A percentile compares a stretch with the other conserved stretches of the same genome.
These are phyloP conservation scores for Dactylis glomerata DNA, from an alignment of 176 grass and related monocot species.

Conservation along the genomic window DNA sequence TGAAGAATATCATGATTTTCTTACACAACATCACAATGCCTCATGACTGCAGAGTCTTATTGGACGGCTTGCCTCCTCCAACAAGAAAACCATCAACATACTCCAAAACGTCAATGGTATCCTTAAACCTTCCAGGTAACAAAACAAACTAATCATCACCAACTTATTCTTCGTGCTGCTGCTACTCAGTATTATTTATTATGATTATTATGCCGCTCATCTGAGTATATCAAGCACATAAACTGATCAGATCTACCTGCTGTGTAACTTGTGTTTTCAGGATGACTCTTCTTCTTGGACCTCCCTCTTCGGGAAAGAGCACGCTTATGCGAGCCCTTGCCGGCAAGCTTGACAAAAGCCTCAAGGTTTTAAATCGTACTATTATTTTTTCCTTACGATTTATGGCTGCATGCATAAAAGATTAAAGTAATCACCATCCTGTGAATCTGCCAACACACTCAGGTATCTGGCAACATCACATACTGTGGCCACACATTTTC, in stretches of 20 bases:
- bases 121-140: conserved; percentile 74
- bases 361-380: conserved; percentile 47
- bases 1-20: neutral
- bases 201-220: neutral
- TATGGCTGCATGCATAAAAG: neutral
- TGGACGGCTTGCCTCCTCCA: conserved; percentile 53
- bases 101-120: conserved; percentile 63
- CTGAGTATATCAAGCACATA: no score
- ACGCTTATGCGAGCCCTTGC: conserved; percentile 75
- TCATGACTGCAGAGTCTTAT: conserved; percentile 46
- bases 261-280: conserved; percentile 37
- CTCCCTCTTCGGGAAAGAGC: conserved; percentile 88
- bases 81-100: conserved; percentile 66
- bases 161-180: neutral
- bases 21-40: neutral
- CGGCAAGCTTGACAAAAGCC: conserved; percentile 66
- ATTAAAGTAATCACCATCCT: neutral
- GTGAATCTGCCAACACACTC: neutral
- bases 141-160: neutral
- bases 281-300: conserved; percentile 96
- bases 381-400: neutral
- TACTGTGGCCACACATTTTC: conserved; percentile 53
- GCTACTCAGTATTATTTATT: neutral
- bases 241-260: neutral
- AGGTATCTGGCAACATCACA: conserved; percentile 47